Percentiles rank a stretch among this genome's conserved stretches.
phyloP scores from a whole-genome alignment of 352 stramenopile species.

The Elongisporangium prolatum region DNA sequence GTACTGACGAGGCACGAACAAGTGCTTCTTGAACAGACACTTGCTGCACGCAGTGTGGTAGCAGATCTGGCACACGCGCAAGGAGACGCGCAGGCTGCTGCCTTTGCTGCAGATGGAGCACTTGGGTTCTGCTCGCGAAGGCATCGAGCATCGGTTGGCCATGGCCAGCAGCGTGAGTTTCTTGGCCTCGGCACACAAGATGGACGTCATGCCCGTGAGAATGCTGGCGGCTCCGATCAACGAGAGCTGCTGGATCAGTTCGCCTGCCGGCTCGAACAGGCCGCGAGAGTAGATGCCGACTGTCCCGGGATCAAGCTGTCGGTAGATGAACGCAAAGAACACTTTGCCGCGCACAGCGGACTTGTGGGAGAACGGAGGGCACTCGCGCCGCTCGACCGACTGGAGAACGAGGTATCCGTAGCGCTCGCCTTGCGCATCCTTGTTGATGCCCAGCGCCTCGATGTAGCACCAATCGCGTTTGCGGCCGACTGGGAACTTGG shows the following conservation, averaged over 20 bases:
- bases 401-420: conserved; percentile 46
- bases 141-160: neutral
- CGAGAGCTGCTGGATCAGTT: conserved; percentile 9
- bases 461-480: conserved; percentile 37
- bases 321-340: conserved; percentile 33
- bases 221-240: neutral
- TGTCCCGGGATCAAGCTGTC: conserved; percentile 17
- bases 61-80: neutral
- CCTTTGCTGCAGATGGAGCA: neutral
- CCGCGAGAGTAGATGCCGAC: conserved; percentile 36
- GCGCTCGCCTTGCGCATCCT: conserved; percentile 16
- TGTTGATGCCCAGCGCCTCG: conserved; percentile 30
- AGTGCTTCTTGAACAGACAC: neutral
- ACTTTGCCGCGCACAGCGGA: conserved; percentile 24
- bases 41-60: neutral
- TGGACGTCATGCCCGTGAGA: neutral
- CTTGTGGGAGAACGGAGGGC: conserved; percentile 25
- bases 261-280: conserved; percentile 36
- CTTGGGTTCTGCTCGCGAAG: neutral
- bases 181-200: conserved; percentile 25
- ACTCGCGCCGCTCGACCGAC: conserved; percentile 27
- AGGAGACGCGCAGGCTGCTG: neutral
- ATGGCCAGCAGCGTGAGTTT: conserved; percentile 34
- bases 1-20: conserved; percentile 14
- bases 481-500: conserved; percentile 18